Base-by-base conservation (phyloP, 108 stramenopile genomes). In the Fistulifera pelliculosa region DNA sequence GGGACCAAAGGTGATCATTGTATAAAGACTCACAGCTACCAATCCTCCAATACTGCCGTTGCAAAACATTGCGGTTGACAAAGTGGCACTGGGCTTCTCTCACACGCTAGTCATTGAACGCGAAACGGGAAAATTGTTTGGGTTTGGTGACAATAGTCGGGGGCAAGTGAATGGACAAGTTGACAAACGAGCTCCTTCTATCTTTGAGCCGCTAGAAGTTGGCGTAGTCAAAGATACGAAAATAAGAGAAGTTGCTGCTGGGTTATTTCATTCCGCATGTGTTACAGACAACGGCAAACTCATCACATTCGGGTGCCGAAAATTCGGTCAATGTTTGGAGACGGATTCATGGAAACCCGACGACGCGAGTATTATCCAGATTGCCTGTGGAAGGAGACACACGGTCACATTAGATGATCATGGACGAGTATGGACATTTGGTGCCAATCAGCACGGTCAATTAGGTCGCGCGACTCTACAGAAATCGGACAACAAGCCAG, bases 381-480 rank as follows among this genome's bases (percentile, higher is more conserved):
- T 92, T 21, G 74, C 75, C 1, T 85, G 81, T 52, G 90, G 90
- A 17, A 70, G 80, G 41, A 61, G 80, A 7, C 85, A 87, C 47
- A 87, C 85, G 1, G 70, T 73, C 1, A 70, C 72, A 10, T 45
- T 85, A 10, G 90, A 92, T 58, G 77, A 79, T 24, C 45, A 45
- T 12, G 81, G 81, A 14, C 69, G 90, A 31, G 68, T 87, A 26
- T 92, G 80, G 79, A 76, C 82, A 4, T 54, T 85, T 35, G 90
- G 90, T 27, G 85, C 87, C 28, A 87, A 87, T 57, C 87, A 85
- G 55, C 76, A 85, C 57, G 85, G 85, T 12, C 85, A 92, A 60
- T 56, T 87, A 8, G 90, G 90, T 11, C 74, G 83, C 23, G 1
- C 16, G 11, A 38, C 49, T 13, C 54, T 47, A 12, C 54, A 38